phyloP scores from a whole-genome alignment of 2,329 filamentous ascomycete species.

The Exophiala bonariae region DNA sequence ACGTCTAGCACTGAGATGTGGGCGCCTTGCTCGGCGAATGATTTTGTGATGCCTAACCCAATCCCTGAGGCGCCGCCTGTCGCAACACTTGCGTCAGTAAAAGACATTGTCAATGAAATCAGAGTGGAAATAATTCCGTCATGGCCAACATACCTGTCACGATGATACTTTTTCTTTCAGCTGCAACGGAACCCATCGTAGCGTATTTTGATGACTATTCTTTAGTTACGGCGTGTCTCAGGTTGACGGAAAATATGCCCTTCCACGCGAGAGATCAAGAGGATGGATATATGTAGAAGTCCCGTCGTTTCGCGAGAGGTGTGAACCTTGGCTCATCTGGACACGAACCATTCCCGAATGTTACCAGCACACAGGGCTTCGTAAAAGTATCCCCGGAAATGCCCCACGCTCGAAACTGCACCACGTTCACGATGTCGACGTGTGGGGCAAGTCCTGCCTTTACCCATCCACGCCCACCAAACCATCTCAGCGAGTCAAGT shows the following conservation, averaged over 20 bases:
- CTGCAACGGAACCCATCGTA: slow-evolving; percentile 3
- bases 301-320: too few species aligned
- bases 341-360: neutral
- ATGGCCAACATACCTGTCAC: slow-evolving; percentile 30
- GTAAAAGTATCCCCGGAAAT: slow-evolving; percentile 13
- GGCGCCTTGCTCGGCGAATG: slow-evolving; percentile 32
- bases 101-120: neutral
- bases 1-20: slow-evolving; percentile 37
- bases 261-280: too few species aligned
- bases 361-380: too few species aligned
- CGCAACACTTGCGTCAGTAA: neutral
- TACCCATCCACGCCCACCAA: neutral
- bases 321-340: too few species aligned
- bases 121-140: neutral
- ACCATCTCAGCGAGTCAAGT: too few species aligned
- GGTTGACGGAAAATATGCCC: too few species aligned
- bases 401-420: slow-evolving; percentile 11
- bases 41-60: slow-evolving; percentile 36
- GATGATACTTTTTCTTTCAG: slow-evolving; percentile 29
- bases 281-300: too few species aligned
- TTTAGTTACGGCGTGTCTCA: too few species aligned
- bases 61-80: slow-evolving; percentile 39
- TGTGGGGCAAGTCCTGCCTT: slow-evolving; percentile 20
- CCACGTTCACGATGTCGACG: too few species aligned
- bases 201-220: neutral